These are phyloP conservation scores for Nannizzia gypsea DNA, from an alignment of 2,329 filamentous ascomycete genomes.

Conservation along the genomic window DNA sequence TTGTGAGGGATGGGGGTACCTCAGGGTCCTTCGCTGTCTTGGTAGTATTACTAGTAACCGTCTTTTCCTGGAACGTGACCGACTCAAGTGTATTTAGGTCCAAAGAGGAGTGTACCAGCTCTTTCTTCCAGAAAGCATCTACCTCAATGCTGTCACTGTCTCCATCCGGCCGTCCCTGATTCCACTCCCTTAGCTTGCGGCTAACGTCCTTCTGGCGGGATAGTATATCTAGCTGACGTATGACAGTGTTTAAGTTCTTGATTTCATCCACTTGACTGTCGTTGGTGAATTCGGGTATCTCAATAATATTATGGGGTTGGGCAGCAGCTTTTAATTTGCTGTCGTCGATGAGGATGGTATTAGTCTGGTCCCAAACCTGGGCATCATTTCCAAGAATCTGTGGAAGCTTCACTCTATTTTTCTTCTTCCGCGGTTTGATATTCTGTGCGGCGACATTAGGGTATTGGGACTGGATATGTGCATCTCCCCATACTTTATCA, in stretches of 20 bases:
- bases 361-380: constrained; percentile 60
- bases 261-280: constrained; percentile 31
- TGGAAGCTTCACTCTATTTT: constrained; percentile 1
- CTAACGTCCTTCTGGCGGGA: constrained; percentile 40
- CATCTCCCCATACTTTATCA: constrained; percentile 53
- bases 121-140: constrained; percentile 10
- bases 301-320: constrained; percentile 73
- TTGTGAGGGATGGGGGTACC: background rate
- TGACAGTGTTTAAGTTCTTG: constrained; percentile 40
- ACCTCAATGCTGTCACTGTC: background rate
- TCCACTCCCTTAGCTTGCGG: constrained; percentile 29
- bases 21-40: background rate
- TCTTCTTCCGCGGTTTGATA: background rate
- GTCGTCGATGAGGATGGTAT: constrained; percentile 87
- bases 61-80: background rate
- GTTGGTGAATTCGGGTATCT: constrained; percentile 62
- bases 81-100: background rate
- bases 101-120: constrained; percentile 2
- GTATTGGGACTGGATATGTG: constrained; percentile 34
- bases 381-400: constrained; percentile 34
- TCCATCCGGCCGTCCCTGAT: background rate
- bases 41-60: background rate
- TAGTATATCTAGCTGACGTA: constrained; percentile 42
- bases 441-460: constrained; percentile 17
- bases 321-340: constrained; percentile 64